Evolutionary conservation across 2,329 filamentous ascomycete species (phyloP).

Genomic region (Botrytis pseudocinerea): DNA sequence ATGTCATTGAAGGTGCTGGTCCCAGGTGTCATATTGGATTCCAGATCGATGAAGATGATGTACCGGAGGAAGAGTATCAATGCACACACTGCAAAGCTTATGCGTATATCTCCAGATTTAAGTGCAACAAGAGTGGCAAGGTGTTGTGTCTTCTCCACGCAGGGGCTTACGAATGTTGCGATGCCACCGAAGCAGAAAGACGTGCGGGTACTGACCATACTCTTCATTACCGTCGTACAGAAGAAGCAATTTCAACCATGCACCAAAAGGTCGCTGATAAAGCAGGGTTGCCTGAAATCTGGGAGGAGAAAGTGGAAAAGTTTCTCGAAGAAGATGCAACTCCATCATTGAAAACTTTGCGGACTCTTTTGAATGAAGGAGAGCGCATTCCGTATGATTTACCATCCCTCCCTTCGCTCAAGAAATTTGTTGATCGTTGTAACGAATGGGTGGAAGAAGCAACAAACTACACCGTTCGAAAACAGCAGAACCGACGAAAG

Average conservation of each 20-base stretch:
- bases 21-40: constrained; percentile 59
- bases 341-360: constrained; percentile 82
- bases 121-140: constrained; percentile 79
- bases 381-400: constrained; percentile 94
- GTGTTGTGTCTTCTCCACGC: constrained; percentile 81
- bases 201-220: constrained; percentile 69
- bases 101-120: constrained; percentile 86
- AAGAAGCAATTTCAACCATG: constrained; percentile 65
- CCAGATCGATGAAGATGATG: constrained; percentile 68
- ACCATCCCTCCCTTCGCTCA: constrained; percentile 76
- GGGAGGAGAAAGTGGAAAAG: constrained; percentile 87
- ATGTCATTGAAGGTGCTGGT: constrained; percentile 36
- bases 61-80: constrained; percentile 89
- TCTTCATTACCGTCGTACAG: constrained; percentile 74
- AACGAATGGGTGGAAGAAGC: constrained; percentile 98
- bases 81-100: constrained; percentile 92
- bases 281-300: constrained; percentile 79
- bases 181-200: constrained; percentile 64
- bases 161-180: constrained; percentile 78
- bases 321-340: constrained; percentile 79
- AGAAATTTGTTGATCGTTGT: constrained; percentile 90
- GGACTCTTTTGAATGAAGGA: constrained; percentile 83
- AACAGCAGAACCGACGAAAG: constrained; percentile 95
- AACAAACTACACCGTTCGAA: constrained; percentile 91
- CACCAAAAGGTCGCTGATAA: constrained; percentile 83